These are phyloP conservation scores for Leishmania tarentolae DNA, from an alignment of 208 protist species.

Conservation along the genomic window DNA sequence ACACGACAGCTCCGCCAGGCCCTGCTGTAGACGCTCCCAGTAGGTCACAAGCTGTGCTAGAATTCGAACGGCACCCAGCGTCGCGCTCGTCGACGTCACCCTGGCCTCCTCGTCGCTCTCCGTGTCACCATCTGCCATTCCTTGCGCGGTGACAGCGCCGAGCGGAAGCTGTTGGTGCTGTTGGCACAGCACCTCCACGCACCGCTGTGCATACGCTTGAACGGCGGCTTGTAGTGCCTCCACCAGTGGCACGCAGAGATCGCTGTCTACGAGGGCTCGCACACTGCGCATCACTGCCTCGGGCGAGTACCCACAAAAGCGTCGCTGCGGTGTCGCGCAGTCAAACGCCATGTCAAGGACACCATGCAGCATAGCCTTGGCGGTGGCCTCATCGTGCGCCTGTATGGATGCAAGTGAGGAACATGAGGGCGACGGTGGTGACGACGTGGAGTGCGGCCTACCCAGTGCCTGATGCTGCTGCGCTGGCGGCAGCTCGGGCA, in stretches of 20 bases:
- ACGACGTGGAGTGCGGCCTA: not conserved
- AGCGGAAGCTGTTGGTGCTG: constrained; percentile 16
- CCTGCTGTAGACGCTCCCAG: constrained; percentile 48
- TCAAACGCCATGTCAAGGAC: constrained; percentile 30
- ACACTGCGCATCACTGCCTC: constrained; percentile 59
- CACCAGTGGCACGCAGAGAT: constrained; percentile 20
- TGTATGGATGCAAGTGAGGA: constrained; percentile 4
- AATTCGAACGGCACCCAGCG: constrained; percentile 18
- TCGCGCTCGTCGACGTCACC: not conserved
- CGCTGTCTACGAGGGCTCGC: constrained; percentile 49
- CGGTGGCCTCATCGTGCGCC: constrained; percentile 13
- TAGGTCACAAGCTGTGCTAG: constrained; percentile 41
- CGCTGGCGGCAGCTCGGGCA: constrained; percentile 10
- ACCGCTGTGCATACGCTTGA: constrained; percentile 24
- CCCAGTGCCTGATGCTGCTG: not conserved
- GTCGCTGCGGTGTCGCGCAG: constrained; percentile 17
- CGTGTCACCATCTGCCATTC: not conserved
- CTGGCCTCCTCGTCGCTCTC: constrained; percentile 12
- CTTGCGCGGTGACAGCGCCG: not conserved
- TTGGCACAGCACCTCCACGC: constrained; percentile 15
- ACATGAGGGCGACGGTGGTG: not conserved
- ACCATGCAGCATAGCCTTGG: constrained; percentile 42
- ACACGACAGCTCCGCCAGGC: constrained; percentile 41
- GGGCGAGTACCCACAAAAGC: constrained; percentile 48
- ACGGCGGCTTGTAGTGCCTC: constrained; percentile 37